Evolutionary conservation across 2,329 filamentous ascomycete genomes (phyloP), one percentile per base, ranked within the genome.

Genomic region (Teratosphaeria nubilosa): DNA sequence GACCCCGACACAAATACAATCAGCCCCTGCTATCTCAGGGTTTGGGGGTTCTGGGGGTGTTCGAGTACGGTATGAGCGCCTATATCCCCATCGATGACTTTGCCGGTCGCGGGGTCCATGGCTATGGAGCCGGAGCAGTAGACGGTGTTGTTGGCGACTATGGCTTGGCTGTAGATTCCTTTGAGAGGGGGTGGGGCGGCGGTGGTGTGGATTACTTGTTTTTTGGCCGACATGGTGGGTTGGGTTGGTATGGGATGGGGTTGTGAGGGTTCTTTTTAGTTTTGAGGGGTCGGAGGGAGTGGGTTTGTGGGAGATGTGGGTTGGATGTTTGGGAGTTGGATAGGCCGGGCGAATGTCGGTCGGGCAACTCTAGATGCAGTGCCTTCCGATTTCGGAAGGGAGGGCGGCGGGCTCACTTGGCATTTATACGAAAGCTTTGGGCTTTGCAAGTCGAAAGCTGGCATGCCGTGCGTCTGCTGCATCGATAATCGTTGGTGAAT

Each of bases 121-220:
- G 81, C 81, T 32, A 88, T 76, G 61, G 77, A 78, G 25, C 86
- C 86, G 1, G 83, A 86, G 75, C 85, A 87, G 75, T 86, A 88
- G n/a, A 89, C 82, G 70, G 86, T 81, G 65, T 84, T 85, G 66
- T 84, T 83, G 70, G 70, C 69, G 37, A 72, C 60, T 56, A 73
- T 68, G 54, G 70, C 70, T 65, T 73, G 70, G 59, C 59, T 66
- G 60, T 65, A 66, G 60, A 71, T 63, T 31, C 65, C 67, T 1
- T 65, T 57, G 20, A 67, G 58, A 1, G 65, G 61, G 45, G 60
- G 59, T 7, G 67, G 68, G 31, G 67, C 68, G n/a, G 66, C 65
- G 27, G 65, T 58, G 52, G 67, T 69, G 50, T 63, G 56, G 61
- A 69, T 60, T 57, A 64, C 60, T 62, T 65, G 56, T 54, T 68